These are phyloP conservation scores for Corymbia calophylla DNA, from an alignment of 441 rosid genomes.

Conservation along the genomic window DNA sequence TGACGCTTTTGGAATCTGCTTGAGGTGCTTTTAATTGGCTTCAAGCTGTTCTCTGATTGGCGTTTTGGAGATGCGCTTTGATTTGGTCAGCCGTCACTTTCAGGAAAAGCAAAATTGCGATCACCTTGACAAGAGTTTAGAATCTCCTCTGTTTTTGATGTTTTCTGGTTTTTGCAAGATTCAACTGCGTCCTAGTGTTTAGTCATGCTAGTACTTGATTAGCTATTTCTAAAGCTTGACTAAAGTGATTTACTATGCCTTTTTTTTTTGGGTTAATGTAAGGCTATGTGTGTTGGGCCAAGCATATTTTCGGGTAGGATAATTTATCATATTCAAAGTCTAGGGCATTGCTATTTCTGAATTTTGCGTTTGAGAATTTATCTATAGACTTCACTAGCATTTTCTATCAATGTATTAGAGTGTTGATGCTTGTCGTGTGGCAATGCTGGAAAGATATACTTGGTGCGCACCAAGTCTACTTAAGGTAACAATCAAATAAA, in stretches of 20 bases:
- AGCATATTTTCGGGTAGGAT: background rate
- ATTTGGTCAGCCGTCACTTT: background rate
- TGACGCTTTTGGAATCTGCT: background rate
- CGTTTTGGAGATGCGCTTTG: background rate
- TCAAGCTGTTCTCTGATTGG: background rate
- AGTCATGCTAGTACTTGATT: no score
- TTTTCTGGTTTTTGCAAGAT: background rate
- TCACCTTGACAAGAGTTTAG: background rate
- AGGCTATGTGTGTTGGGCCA: background rate
- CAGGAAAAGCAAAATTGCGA: background rate
- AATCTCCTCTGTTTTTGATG: background rate
- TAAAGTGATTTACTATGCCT: background rate
- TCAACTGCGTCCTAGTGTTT: background rate
- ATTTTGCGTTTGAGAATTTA: background rate
- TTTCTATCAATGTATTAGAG: background rate
- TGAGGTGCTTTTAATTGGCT: background rate
- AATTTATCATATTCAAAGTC: background rate
- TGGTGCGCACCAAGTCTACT: accelerated
- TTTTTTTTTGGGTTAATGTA: background rate
- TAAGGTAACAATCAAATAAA: no score
- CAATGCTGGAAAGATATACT: background rate
- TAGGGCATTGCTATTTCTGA: background rate
- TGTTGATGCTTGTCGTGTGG: background rate
- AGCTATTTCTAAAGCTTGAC: background rate
- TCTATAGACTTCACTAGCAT: background rate